These are phyloP conservation scores for Papilionanthe hybrid DNA, from an alignment of 116 monocot genomes.

Conservation along the genomic window DNA sequence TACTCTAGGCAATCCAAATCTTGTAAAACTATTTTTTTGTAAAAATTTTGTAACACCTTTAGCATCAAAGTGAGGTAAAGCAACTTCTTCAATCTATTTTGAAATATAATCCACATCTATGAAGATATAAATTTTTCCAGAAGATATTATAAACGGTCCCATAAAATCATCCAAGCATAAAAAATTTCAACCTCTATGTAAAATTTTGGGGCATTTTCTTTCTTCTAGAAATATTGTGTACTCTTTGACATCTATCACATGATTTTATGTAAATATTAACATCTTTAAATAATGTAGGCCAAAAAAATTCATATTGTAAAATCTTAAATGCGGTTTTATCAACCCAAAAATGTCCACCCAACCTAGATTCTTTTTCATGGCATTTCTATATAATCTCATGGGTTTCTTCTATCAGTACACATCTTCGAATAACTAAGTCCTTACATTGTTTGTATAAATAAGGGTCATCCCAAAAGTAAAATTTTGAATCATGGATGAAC, in stretches of 20 bases:
- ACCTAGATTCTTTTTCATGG: background rate
- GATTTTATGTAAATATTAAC: background rate
- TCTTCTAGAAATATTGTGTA: background rate
- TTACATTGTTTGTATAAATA: no score
- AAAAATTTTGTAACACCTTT: background rate
- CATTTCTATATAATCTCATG: background rate
- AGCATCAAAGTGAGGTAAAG: background rate
- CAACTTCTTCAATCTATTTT: slow-evolving; percentile 8
- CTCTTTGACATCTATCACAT: background rate
- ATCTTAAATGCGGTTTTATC: background rate
- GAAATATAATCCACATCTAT: slow-evolving; percentile 2
- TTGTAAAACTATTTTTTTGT: background rate
- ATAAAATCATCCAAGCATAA: slow-evolving; percentile 1
- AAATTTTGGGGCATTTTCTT: background rate
- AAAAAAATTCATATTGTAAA: slow-evolving; percentile 3
- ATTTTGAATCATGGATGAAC: no score
- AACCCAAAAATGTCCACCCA: no score
- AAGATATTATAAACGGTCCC: background rate
- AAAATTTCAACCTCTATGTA: background rate
- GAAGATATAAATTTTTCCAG: background rate
- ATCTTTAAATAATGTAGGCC: slow-evolving; percentile 8
- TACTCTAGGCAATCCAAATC: background rate
- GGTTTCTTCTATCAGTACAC: no score
- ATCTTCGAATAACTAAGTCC: no score
- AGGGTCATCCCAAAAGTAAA: no score